Conservation (phyloP, 371 early-diverging fungal species). For the Coemansia sp. region DNA sequence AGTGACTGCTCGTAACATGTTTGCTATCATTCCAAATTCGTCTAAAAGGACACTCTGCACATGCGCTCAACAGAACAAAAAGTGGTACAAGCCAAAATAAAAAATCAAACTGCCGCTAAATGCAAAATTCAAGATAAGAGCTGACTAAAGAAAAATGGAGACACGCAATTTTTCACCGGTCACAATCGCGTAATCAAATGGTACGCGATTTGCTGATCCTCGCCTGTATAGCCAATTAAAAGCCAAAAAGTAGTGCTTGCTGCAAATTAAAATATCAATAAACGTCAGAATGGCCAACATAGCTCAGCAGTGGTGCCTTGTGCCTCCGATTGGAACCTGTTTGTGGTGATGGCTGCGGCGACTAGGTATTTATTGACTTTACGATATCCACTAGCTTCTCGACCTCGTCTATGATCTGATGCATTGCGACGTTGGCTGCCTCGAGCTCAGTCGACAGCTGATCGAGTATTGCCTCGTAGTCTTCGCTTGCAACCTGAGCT, state of each 20-base stretch:
- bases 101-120: background rate
- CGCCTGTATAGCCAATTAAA: background rate
- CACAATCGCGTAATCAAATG: background rate
- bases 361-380: slow-evolving; percentile 24
- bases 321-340: too few relatives aligned
- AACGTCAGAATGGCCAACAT: too few relatives aligned
- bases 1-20: background rate
- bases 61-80: background rate
- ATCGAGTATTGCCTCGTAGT: slow-evolving; percentile 27
- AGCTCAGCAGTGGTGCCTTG: too few relatives aligned
- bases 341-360: background rate
- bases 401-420: slow-evolving; percentile 34
- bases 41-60: background rate
- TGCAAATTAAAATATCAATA: too few relatives aligned
- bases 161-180: background rate
- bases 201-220: background rate
- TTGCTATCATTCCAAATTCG: background rate
- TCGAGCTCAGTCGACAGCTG: slow-evolving; percentile 41
- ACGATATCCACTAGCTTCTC: slow-evolving; percentile 44
- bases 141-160: background rate
- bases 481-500: slow-evolving; percentile 17
- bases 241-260: too few relatives aligned
- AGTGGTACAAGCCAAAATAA: background rate
- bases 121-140: background rate
- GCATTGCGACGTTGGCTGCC: slow-evolving; percentile 32